phyloP scores from a whole-genome alignment of 2,329 filamentous ascomycete species.

The Hypocrella siamensis region DNA sequence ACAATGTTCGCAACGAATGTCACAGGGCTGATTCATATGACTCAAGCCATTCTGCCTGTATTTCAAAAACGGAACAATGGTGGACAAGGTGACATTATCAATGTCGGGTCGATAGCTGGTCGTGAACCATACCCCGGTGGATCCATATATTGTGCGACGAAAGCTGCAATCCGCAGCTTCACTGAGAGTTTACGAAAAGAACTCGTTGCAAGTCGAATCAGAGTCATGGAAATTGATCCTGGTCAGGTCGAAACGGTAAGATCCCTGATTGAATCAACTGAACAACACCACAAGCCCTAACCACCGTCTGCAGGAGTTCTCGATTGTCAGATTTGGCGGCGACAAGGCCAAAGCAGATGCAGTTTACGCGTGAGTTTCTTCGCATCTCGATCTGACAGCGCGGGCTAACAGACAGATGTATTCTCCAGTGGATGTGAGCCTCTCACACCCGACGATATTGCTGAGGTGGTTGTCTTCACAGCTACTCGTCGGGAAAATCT shows the following conservation, averaged over 20 bases:
- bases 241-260: constrained; percentile 77
- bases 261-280: background rate
- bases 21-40: constrained; percentile 90
- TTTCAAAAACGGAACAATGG: constrained; percentile 63
- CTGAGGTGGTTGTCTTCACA: constrained; percentile 77
- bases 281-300: background rate
- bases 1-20: constrained; percentile 90
- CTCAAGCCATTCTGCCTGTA: constrained; percentile 72
- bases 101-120: constrained; percentile 78
- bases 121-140: constrained; percentile 74
- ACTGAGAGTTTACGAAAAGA: constrained; percentile 73
- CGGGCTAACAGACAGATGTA: background rate
- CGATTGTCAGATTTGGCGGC: constrained; percentile 72
- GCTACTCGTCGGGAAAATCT: constrained; percentile 79
- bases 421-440: constrained; percentile 53
- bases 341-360: constrained; percentile 82
- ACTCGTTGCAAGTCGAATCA: constrained; percentile 62
- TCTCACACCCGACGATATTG: constrained; percentile 78
- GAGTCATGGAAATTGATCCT: constrained; percentile 79
- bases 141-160: constrained; percentile 85
- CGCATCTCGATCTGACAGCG: background rate
- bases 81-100: constrained; percentile 85
- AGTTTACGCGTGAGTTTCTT: constrained; percentile 58
- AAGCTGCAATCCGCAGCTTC: constrained; percentile 75
- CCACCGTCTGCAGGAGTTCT: constrained; percentile 50